Conservation (phyloP, 108 stramenopile genomes). For the Parietichytrium sp. region DNA sequence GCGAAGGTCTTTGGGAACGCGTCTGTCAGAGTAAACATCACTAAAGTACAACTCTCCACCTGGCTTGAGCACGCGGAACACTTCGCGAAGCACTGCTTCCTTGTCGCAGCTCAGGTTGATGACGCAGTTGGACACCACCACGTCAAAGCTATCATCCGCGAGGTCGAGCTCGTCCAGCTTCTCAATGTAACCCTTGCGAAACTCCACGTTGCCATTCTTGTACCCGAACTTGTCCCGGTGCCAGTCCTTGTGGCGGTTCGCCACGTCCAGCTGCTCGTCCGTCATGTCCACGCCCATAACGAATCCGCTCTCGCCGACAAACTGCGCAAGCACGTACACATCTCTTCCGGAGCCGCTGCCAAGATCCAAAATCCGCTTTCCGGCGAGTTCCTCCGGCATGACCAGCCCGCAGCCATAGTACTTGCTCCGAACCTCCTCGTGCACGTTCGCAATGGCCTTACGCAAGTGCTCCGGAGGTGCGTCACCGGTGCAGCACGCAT, state of each 20-base stretch:
- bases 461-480: conserved; percentile 74
- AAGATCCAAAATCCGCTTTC: conserved; percentile 78
- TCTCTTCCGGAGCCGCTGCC: conserved; percentile 92
- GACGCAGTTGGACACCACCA: conserved; percentile 94
- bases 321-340: conserved; percentile 80
- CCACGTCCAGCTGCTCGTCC: conserved; percentile 83
- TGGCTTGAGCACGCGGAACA: conserved; percentile 75
- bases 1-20: conserved; percentile 74
- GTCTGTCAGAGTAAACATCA: conserved; percentile 88
- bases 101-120: conserved; percentile 94
- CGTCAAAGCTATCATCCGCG: conserved; percentile 76
- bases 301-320: conserved; percentile 77
- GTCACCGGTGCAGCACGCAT: conserved; percentile 86
- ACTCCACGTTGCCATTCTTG: conserved; percentile 73
- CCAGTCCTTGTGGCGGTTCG: conserved; percentile 70
- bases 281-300: conserved; percentile 99
- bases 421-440: conserved; percentile 75
- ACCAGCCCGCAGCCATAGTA: conserved; percentile 95
- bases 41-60: conserved; percentile 95
- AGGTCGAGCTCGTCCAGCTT: conserved; percentile 72
- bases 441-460: conserved; percentile 71
- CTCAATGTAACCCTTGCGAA: conserved; percentile 84
- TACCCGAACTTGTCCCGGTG: conserved; percentile 83
- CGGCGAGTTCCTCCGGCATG: conserved; percentile 79
- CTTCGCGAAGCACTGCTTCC: conserved; percentile 81